Evolutionary conservation across 2,329 filamentous ascomycete genomes (phyloP).

Genomic region (Leptosphaerulina australis): DNA sequence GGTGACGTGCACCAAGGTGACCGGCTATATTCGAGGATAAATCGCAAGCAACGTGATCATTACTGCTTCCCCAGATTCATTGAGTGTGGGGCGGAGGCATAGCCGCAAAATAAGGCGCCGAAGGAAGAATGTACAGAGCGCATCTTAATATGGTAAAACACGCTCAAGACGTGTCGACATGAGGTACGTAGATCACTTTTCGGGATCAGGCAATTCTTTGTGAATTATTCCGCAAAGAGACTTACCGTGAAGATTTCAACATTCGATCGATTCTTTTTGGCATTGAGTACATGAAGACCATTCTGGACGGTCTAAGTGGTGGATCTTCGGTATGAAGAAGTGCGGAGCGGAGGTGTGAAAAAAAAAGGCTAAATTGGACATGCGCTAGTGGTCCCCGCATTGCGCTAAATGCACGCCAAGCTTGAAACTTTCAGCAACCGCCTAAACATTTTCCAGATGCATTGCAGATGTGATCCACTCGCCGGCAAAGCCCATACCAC

Average conservation of each 20-base stretch:
- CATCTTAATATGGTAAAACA: background rate
- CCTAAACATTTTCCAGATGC: constrained; percentile 23
- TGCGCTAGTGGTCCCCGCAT: constrained; percentile 25
- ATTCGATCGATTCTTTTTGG: too few relatives aligned
- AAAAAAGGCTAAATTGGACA: constrained; percentile 39
- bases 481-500: background rate
- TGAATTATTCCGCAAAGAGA: constrained; percentile 11
- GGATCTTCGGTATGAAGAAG: constrained; percentile 40
- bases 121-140: constrained; percentile 2
- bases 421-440: constrained; percentile 22
- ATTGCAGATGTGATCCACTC: constrained; percentile 4
- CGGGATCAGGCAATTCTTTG: too few relatives aligned
- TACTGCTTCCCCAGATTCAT: constrained; percentile 15
- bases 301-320: constrained; percentile 35
- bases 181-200: too few relatives aligned
- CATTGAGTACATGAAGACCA: too few relatives aligned
- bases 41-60: constrained; percentile 9
- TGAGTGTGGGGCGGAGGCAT: constrained; percentile 12
- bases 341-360: constrained; percentile 26
- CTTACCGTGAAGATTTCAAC: too few relatives aligned
- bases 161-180: background rate
- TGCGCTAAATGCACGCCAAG: constrained; percentile 17
- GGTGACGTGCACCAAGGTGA: constrained; percentile 8
- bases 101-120: background rate
- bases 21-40: constrained; percentile 18